These are phyloP conservation scores for Cryptococcus amylolentus DNA, from an alignment of 1,284 basidiomycete species.

Conservation along the genomic window DNA sequence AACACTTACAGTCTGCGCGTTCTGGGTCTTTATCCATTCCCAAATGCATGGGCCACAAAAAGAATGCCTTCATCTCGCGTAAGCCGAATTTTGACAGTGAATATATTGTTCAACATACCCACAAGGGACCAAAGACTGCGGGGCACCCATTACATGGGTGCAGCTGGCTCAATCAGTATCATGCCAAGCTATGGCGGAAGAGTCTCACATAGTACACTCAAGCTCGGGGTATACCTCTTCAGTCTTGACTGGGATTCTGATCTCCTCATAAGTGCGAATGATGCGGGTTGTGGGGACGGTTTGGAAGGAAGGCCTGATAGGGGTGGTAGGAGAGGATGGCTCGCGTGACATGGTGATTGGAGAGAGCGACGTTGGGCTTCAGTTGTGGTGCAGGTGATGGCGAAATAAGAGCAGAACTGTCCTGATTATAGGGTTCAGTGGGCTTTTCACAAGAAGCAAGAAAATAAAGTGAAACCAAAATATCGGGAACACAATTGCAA, in stretches of 20 bases:
- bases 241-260: slow-evolving; percentile 22
- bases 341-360: not conserved
- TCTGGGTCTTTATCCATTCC: slow-evolving; percentile 34
- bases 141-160: slow-evolving; percentile 32
- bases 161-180: slow-evolving; percentile 23
- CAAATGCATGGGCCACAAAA: slow-evolving; percentile 39
- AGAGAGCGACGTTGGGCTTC: not conserved
- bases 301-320: not conserved
- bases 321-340: slow-evolving; percentile 4
- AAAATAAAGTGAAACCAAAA: too few relatives aligned
- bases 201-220: slow-evolving; percentile 36
- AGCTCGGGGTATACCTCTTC: slow-evolving; percentile 41
- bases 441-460: too few relatives aligned
- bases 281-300: slow-evolving; percentile 9
- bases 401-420: too few relatives aligned
- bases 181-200: not conserved
- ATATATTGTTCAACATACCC: slow-evolving; percentile 21
- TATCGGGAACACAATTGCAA: too few relatives aligned
- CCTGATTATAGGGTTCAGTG: too few relatives aligned
- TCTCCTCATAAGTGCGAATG: slow-evolving; percentile 37
- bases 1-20: slow-evolving; percentile 1
- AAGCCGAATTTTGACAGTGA: not conserved
- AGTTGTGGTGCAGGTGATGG: not conserved
- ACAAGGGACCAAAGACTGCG: slow-evolving; percentile 35
- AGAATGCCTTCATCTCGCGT: slow-evolving; percentile 21